Base-by-base conservation (phyloP, 352 stramenopile species). In the Phytopythium aichiense region DNA sequence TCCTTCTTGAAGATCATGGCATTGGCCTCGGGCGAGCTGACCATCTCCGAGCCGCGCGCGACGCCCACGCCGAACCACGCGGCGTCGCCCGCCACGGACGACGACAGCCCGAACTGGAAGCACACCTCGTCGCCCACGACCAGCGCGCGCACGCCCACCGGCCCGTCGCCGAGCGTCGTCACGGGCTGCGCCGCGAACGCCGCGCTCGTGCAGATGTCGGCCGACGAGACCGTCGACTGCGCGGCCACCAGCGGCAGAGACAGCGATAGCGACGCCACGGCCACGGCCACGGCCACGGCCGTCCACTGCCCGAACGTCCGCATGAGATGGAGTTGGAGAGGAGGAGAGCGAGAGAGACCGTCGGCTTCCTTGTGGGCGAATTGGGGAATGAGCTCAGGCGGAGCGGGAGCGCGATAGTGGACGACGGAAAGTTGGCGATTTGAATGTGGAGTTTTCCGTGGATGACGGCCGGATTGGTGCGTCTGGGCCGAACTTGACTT, bases 1-100 rank as follows among this genome's bases (percentile, higher is more conserved):
- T 59, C 50, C 61, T 73, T 72, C 57, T 80, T 76, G 66, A 88
- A 90, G 56, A 92, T 71, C 77, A 94, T 87, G 46, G 87, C 84
- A 64, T 89, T 94, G 40, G 73, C 70, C 16, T 50, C 61, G 6
- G 86, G 86, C 43, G 67, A 80, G 71, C 80, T 92, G 58, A 92
- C 83, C 81, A 93, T 94, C 18, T 64, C 56, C 16, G 69, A 63
- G 16, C 33, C 63, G 2, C 61, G 65, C 1, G 84, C 71, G 49
- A 85, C 65, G 1, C 83, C 81, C 38, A 93, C 82, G 33, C 68
- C 79, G 58, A 92, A 83, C 83, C 81, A 94, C 28, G 62, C 65
- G 7, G 74, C 72, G 2, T 63, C 53, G n/a, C 63, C 74, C 13
- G 73, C 62, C 8, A 79, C 67, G 1, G 70, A 67, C 18, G 77